phyloP scores from a whole-genome alignment of 495 filamentous ascomycete species.

The Podospora anserina region DNA sequence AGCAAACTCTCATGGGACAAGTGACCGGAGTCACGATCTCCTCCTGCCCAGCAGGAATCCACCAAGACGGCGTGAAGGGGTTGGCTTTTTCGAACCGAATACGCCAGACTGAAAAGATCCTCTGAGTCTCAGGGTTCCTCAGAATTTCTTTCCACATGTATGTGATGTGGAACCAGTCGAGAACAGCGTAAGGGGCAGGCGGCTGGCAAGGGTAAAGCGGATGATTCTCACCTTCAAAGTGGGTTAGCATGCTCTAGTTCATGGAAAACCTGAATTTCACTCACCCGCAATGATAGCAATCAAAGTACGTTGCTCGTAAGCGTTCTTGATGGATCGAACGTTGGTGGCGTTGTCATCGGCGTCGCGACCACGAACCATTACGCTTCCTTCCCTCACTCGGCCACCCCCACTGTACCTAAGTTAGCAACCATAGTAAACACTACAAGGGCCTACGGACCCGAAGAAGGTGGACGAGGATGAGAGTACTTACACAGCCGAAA shows the following conservation, averaged over 20 bases:
- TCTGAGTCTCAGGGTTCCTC: conserved; percentile 18
- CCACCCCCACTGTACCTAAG: conserved; percentile 52
- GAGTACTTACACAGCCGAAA: conserved; percentile 59
- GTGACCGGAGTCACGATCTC: neutral
- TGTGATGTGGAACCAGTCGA: conserved; percentile 71
- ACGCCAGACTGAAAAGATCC: conserved; percentile 45
- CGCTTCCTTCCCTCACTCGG: conserved; percentile 37
- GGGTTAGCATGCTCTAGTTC: conserved; percentile 14
- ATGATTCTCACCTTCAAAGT: conserved; percentile 50
- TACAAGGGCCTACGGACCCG: neutral
- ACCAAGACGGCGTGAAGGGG: conserved; percentile 62
- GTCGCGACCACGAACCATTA: conserved; percentile 39
- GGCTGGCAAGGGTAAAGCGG: conserved; percentile 50
- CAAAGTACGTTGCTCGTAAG: conserved; percentile 37
- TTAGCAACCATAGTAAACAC: conserved; percentile 7
- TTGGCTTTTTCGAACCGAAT: conserved; percentile 72
- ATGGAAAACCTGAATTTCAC: conserved; percentile 12
- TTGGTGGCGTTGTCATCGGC: conserved; percentile 39
- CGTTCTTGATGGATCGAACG: conserved; percentile 36
- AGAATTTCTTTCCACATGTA: conserved; percentile 67
- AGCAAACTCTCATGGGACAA: conserved; percentile 24
- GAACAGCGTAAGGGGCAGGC: conserved; percentile 64
- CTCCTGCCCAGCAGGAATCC: conserved; percentile 34
- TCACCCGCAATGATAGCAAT: conserved; percentile 61
- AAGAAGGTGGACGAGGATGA: neutral